Evolutionary conservation across 352 stramenopile species (phyloP).

Genomic region (Globisporangium heterothallicum): DNA sequence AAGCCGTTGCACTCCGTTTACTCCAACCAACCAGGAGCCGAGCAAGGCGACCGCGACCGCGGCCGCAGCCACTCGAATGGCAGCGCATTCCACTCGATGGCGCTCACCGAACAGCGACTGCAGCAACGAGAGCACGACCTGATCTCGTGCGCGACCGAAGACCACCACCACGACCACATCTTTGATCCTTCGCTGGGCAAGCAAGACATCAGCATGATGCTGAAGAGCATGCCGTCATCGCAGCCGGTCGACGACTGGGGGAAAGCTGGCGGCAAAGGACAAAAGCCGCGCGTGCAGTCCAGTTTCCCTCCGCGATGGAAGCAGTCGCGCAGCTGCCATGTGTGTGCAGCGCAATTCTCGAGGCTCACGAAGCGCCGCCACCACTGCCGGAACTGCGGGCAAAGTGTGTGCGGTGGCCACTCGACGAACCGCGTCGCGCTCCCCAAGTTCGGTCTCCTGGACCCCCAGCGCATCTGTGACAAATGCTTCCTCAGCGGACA

Average conservation of each 20-base stretch:
- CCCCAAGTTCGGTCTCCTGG: conserved; percentile 62
- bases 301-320: conserved; percentile 73
- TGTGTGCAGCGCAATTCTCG: conserved; percentile 55
- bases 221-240: not conserved
- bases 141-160: conserved; percentile 46
- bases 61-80: conserved; percentile 17
- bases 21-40: conserved; percentile 15
- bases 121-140: conserved; percentile 56
- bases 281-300: conserved; percentile 31
- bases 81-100: conserved; percentile 34
- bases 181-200: conserved; percentile 14
- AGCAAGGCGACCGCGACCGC: conserved; percentile 6
- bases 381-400: conserved; percentile 77
- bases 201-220: conserved; percentile 1
- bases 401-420: conserved; percentile 68
- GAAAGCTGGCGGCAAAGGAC: conserved; percentile 2
- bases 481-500: conserved; percentile 71
- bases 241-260: conserved; percentile 6
- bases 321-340: conserved; percentile 64
- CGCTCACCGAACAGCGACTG: conserved; percentile 55
- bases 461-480: conserved; percentile 75
- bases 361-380: conserved; percentile 66
- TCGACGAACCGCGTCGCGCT: conserved; percentile 76
- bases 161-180: conserved; percentile 30
- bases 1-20: conserved; percentile 34